Base-by-base conservation (phyloP, 176 grass and related monocot genomes). In the Pharus latifolius region DNA sequence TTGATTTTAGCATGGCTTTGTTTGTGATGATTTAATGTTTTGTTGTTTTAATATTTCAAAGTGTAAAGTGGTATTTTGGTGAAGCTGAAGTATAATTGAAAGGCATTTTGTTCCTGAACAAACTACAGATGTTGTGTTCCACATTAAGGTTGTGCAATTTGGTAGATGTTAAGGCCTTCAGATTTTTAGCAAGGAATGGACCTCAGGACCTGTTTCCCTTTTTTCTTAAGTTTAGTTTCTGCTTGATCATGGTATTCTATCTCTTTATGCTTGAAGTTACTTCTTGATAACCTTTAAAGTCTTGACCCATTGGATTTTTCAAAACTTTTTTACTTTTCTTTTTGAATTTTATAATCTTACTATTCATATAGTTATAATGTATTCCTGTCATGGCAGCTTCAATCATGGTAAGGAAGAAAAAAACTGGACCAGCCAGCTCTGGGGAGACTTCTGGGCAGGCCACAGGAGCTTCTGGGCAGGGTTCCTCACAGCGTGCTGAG, bases 341-440 rank as follows among this genome's bases (percentile, higher is more conserved):
- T 38, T 38, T 38, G 35, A 9, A 38, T 4, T 38, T 43, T 35
- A 35, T 65, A 32, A 45, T 35, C 50, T 49, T 17, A 78, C 28
- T 38, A 12, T 44, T 29, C n/a, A 43, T 3, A 16, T 71, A 30
- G 10, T 59, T 25, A 70, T 81, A 17, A 29, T 35, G 1, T 60
- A 13, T 63, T 69, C 17, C 9, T 81, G 8, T 74, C 37, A 44
- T 81, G 16, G 23, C 44, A 83, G 76, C 34, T 53, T 44, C 76
- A 20, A 41, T 82, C 61, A 96, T 96, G 91, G 84, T 91, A 84
- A 91, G 83, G 81, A 96, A 96, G 84, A 96, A 87, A 78, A 91
- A 81, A 85, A 82, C 74, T 81, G 87, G 76, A 38, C 80, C 80
- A 77, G 37, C 73, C 7, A 78, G 81, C 1, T 42, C 82, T 60